phyloP scores from a whole-genome alignment of 768 basidiomycete genomes.

The Mycena alexandri region DNA sequence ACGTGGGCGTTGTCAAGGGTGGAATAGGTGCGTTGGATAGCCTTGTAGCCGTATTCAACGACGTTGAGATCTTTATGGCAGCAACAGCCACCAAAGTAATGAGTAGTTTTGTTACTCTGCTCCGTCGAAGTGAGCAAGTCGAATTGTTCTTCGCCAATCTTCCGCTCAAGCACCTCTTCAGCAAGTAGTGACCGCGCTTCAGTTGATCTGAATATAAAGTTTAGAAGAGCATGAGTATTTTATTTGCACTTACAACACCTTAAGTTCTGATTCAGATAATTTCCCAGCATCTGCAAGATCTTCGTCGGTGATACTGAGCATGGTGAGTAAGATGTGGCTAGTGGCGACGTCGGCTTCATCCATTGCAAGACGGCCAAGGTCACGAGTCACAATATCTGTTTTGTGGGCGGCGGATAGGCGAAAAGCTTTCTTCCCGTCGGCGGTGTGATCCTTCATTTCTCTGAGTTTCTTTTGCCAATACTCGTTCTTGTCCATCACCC shows the following conservation, averaged over 20 bases:
- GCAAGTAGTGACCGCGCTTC: background rate
- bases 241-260: background rate
- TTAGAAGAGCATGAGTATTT: background rate
- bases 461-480: conserved; percentile 4
- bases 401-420: conserved; percentile 7
- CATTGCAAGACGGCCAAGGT: conserved; percentile 1
- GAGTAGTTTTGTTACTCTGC: conserved; percentile 14
- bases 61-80: conserved; percentile 50
- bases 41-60: conserved; percentile 39
- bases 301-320: background rate
- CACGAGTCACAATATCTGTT: background rate
- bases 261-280: background rate
- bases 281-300: background rate
- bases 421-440: conserved; percentile 23
- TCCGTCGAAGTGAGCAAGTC: background rate
- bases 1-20: background rate
- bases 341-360: background rate
- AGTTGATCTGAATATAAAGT: background rate
- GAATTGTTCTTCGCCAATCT: conserved; percentile 17
- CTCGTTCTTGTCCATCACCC: conserved; percentile 1
- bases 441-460: conserved; percentile 6
- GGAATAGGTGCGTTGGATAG: conserved; percentile 8
- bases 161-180: background rate
- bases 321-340: background rate
- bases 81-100: conserved; percentile 46